These are phyloP conservation scores for Leccinellum luteum DNA, from an alignment of 768 basidiomycete genomes.

Conservation along the genomic window DNA sequence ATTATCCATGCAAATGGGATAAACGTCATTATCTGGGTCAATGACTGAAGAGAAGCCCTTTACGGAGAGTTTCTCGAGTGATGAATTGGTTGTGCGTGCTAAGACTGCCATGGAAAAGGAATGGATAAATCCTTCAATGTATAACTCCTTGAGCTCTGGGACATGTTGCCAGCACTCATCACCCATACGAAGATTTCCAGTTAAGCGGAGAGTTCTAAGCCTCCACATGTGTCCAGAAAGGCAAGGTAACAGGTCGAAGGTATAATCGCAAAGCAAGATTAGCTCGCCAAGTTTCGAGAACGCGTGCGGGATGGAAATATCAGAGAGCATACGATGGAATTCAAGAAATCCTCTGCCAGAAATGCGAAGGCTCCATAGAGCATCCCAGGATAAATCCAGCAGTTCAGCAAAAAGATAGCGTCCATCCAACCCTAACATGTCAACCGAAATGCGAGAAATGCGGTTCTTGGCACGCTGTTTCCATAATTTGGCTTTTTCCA, in stretches of 20 bases:
- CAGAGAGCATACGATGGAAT: slow-evolving; percentile 30
- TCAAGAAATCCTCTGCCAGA: slow-evolving; percentile 6
- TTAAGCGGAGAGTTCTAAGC: slow-evolving; percentile 26
- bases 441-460: slow-evolving; percentile 35
- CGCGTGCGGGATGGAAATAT: slow-evolving; percentile 27
- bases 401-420: slow-evolving; percentile 17
- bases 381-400: slow-evolving; percentile 23
- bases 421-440: slow-evolving; percentile 15
- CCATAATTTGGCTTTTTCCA: slow-evolving; percentile 57
- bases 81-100: slow-evolving; percentile 16
- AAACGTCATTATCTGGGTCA: neutral
- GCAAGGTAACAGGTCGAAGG: neutral
- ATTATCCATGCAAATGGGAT: slow-evolving; percentile 23
- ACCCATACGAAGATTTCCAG: slow-evolving; percentile 3
- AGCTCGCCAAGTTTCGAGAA: slow-evolving; percentile 40
- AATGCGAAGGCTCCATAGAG: slow-evolving; percentile 22
- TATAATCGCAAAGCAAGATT: neutral
- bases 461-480: slow-evolving; percentile 49
- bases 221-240: slow-evolving; percentile 19
- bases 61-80: slow-evolving; percentile 21
- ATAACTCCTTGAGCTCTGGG: slow-evolving; percentile 20
- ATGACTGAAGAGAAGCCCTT: no score
- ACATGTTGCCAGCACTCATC: slow-evolving; percentile 20
- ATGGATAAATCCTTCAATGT: neutral
- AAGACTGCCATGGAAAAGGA: slow-evolving; percentile 14